Conservation (phyloP, 345 rosid genomes). For the Eucalyptus sp. region DNA sequence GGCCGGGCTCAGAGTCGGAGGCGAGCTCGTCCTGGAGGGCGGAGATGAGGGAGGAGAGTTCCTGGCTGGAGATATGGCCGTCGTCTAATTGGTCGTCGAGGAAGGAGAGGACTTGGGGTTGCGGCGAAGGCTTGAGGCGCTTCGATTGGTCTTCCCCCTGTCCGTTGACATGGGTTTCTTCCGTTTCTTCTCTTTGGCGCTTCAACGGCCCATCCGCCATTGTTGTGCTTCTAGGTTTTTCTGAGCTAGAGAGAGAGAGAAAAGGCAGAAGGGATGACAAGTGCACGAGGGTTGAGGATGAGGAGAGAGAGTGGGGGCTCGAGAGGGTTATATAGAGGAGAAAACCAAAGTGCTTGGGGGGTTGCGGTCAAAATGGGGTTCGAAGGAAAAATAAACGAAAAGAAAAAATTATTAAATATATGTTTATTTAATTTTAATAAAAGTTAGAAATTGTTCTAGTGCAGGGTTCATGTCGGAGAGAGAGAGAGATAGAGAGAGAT, state of each 20-base stretch:
- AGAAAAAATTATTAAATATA: background rate
- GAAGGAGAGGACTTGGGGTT: constrained; percentile 21
- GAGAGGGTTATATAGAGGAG: constrained; percentile 47
- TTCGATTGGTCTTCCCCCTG: constrained; percentile 24
- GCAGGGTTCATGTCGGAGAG: background rate
- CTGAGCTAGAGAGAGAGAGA: background rate
- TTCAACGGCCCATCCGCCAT: constrained; percentile 44
- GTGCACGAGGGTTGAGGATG: background rate
- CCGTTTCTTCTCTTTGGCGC: constrained; percentile 31
- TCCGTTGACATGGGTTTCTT: constrained; percentile 15
- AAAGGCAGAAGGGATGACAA: background rate
- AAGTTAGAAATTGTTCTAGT: background rate
- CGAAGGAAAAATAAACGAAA: background rate
- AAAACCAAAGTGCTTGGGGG: background rate
- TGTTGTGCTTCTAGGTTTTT: background rate
- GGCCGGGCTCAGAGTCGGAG: background rate
- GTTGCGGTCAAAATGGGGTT: constrained; percentile 32
- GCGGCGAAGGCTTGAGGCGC: constrained; percentile 23
- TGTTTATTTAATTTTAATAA: background rate
- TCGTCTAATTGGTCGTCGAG: constrained; percentile 30
- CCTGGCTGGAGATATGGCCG: constrained; percentile 31
- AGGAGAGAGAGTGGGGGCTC: constrained; percentile 29
- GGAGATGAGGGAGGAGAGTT: constrained; percentile 39
- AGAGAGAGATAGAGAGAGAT: background rate
- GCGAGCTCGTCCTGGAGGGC: constrained; percentile 35